phyloP scores from a whole-genome alignment of 768 basidiomycete species.

The Chalciporus piperatus region DNA sequence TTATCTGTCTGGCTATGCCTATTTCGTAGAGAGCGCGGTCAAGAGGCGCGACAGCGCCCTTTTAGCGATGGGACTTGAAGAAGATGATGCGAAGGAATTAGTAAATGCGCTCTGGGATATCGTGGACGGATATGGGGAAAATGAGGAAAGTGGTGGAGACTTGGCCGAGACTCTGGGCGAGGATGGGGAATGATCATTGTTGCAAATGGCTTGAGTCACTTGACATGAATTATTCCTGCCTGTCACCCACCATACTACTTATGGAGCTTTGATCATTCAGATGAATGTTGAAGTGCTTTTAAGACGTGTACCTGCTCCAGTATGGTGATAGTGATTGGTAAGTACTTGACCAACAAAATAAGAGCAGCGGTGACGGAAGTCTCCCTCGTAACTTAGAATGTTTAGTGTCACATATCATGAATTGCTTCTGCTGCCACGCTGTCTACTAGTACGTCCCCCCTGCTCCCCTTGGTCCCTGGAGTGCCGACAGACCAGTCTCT shows the following conservation, averaged over 20 bases:
- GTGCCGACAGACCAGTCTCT: too few relatives aligned
- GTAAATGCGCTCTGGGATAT: slow-evolving; percentile 59
- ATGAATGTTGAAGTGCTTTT: too few relatives aligned
- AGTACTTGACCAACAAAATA: too few relatives aligned
- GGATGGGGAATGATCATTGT: slow-evolving; percentile 14
- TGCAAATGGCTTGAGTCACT: neutral
- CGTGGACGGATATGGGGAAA: slow-evolving; percentile 42
- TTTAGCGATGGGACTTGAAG: slow-evolving; percentile 40
- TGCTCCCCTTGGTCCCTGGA: too few relatives aligned
- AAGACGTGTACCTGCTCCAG: too few relatives aligned
- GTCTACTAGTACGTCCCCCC: too few relatives aligned
- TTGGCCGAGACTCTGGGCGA: slow-evolving; percentile 20
- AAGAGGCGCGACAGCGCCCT: slow-evolving; percentile 38
- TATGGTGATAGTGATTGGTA: too few relatives aligned
- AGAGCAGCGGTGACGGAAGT: too few relatives aligned
- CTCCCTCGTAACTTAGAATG: too few relatives aligned
- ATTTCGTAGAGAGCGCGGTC: slow-evolving; percentile 43
- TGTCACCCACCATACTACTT: neutral
- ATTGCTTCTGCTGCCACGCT: too few relatives aligned
- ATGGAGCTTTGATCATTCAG: neutral
- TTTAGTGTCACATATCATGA: too few relatives aligned
- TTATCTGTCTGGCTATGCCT: slow-evolving; percentile 52
- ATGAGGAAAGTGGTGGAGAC: slow-evolving; percentile 21
- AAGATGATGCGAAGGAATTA: slow-evolving; percentile 58
- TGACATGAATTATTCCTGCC: neutral